These are phyloP conservation scores for Hyphopichia buzzinii DNA, from an alignment of 1,139 yeast genomes.

Conservation along the genomic window DNA sequence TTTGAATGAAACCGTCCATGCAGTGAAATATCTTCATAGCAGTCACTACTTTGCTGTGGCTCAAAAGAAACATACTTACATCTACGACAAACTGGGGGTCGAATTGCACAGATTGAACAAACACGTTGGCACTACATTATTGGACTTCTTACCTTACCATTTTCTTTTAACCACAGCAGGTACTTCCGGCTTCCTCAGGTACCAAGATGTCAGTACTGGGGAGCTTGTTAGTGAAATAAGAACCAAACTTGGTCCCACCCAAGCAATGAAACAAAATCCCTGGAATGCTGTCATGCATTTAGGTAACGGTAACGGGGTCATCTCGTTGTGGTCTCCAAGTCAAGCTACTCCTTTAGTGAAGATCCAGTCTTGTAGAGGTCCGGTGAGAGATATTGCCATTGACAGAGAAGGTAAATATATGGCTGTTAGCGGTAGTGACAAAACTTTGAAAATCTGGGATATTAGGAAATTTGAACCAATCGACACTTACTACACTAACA, in stretches of 20 bases:
- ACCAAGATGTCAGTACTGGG: conserved; percentile 96
- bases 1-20: conserved; percentile 84
- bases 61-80: conserved; percentile 90
- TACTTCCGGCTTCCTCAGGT: conserved; percentile 80
- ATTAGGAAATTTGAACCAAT: conserved; percentile 76
- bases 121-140: conserved; percentile 78
- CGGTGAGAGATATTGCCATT: conserved; percentile 79
- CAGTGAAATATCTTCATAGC: conserved; percentile 85
- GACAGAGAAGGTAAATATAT: conserved; percentile 93
- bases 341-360: conserved; percentile 85
- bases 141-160: conserved; percentile 93
- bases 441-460: conserved; percentile 88
- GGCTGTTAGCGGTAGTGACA: conserved; percentile 92
- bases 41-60: conserved; percentile 96
- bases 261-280: conserved; percentile 84
- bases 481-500: conserved; percentile 75
- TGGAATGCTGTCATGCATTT: conserved; percentile 94
- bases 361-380: conserved; percentile 78
- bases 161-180: conserved; percentile 86
- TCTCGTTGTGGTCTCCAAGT: conserved; percentile 90
- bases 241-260: conserved; percentile 89
- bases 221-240: conserved; percentile 75
- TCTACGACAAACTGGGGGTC: conserved; percentile 86
- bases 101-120: conserved; percentile 91
- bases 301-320: conserved; percentile 93